These are phyloP conservation scores for Entomortierella beljakovae DNA, from an alignment of 192 early-diverging fungal genomes.

Conservation along the genomic window DNA sequence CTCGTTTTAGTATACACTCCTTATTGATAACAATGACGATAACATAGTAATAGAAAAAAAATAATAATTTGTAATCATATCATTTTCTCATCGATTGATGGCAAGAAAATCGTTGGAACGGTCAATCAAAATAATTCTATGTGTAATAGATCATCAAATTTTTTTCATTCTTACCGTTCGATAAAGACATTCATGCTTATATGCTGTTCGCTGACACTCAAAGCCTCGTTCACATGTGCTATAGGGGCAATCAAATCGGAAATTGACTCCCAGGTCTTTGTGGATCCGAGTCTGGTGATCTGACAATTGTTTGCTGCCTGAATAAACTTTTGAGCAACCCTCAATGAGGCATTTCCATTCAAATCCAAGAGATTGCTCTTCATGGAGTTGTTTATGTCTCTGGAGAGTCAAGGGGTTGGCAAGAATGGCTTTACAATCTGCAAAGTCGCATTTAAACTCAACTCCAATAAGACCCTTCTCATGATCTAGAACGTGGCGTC, in stretches of 20 bases:
- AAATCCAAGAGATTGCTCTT: conserved; percentile 46
- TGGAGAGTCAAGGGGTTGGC: conserved; percentile 53
- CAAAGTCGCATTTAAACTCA: conserved; percentile 44
- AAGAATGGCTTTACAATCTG: conserved; percentile 39
- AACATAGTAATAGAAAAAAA: too few relatives aligned
- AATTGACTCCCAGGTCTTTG: conserved; percentile 36
- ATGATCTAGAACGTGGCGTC: conserved; percentile 51
- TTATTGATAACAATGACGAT: neutral
- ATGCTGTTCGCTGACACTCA: conserved; percentile 42
- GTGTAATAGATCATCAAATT: too few relatives aligned
- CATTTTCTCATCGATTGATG: too few relatives aligned
- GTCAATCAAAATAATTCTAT: too few relatives aligned
- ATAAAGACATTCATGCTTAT: conserved; percentile 49
- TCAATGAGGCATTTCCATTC: conserved; percentile 45
- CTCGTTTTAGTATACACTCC: neutral
- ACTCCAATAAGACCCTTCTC: conserved; percentile 50
- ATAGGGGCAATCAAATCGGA: conserved; percentile 40
- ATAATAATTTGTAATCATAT: too few relatives aligned
- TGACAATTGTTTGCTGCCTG: conserved; percentile 47
- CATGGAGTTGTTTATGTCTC: conserved; percentile 49
- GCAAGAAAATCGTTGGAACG: too few relatives aligned
- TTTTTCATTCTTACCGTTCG: conserved; percentile 22
- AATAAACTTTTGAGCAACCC: conserved; percentile 43
- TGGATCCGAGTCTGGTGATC: conserved; percentile 52
- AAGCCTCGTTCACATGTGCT: conserved; percentile 22